Conservation (phyloP, 495 filamentous ascomycete genomes). For the Hypoxylon cercidicola region DNA sequence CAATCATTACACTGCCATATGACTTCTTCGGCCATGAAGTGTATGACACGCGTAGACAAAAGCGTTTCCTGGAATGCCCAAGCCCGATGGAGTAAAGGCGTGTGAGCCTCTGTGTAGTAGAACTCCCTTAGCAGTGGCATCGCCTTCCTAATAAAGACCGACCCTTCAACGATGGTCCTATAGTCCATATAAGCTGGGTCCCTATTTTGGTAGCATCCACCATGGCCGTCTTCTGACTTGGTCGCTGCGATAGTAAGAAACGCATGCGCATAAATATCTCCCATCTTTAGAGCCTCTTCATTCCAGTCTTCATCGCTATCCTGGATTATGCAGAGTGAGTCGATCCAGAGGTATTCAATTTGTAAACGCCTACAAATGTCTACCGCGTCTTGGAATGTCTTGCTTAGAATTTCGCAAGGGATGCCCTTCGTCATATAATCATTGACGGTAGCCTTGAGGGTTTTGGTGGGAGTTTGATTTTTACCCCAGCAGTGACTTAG, state of each 20-base stretch:
- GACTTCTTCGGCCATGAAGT: conserved; percentile 39
- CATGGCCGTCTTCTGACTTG: neutral
- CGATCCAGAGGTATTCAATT: conserved; percentile 47
- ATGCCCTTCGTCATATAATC: conserved; percentile 18
- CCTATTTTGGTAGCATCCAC: conserved; percentile 5
- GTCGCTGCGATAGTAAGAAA: conserved; percentile 7
- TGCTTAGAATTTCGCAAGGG: conserved; percentile 19
- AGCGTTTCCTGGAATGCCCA: conserved; percentile 51
- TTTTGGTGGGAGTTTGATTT: conserved; percentile 1
- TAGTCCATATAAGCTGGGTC: neutral
- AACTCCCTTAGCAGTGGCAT: conserved; percentile 3
- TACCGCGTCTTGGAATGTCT: conserved; percentile 43
- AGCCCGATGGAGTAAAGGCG: conserved; percentile 30
- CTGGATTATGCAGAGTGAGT: conserved; percentile 49
- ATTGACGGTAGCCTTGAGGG: neutral
- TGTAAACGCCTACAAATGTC: conserved; percentile 26
- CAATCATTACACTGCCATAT: conserved; percentile 46
- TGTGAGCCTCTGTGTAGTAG: neutral
- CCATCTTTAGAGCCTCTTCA: conserved; percentile 2
- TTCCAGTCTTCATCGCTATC: conserved; percentile 40
- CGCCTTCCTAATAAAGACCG: neutral
- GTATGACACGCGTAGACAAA: conserved; percentile 40
- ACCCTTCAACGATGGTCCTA: neutral
- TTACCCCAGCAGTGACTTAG: conserved; percentile 21
- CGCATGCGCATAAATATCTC: neutral